These are phyloP conservation scores for Chaetomiaceae sp. DNA, from an alignment of 2,329 filamentous ascomycete species.

Conservation along the genomic window DNA sequence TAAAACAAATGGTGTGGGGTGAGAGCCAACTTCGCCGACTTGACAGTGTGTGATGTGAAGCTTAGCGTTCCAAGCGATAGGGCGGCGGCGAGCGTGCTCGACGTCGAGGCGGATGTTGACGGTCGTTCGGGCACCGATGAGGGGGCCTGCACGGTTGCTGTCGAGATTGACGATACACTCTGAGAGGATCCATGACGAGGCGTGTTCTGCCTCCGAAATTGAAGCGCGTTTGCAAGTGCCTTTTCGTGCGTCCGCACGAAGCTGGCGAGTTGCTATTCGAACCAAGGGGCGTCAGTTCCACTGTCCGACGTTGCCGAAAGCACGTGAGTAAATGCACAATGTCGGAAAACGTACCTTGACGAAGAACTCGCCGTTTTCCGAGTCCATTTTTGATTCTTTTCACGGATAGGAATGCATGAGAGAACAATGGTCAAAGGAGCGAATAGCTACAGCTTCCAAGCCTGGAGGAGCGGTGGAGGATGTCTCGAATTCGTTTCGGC, in stretches of 20 bases:
- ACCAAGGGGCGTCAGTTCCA: slow-evolving; percentile 30
- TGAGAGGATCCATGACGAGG: slow-evolving; percentile 66
- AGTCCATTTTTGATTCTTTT: slow-evolving; percentile 61
- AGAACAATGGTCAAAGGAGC: slow-evolving; percentile 26
- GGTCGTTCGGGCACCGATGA: slow-evolving; percentile 58
- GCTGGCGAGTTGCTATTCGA: slow-evolving; percentile 76
- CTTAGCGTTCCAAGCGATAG: slow-evolving; percentile 80
- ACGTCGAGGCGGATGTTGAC: slow-evolving; percentile 63
- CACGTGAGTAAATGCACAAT: not conserved
- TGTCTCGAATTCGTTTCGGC: slow-evolving; percentile 5
- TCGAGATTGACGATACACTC: slow-evolving; percentile 56
- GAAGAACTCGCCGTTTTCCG: slow-evolving; percentile 85
- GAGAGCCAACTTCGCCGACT: slow-evolving; percentile 85
- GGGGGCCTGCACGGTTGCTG: slow-evolving; percentile 42
- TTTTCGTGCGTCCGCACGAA: slow-evolving; percentile 98
- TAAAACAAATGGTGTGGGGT: slow-evolving; percentile 98
- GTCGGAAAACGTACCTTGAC: slow-evolving; percentile 61
- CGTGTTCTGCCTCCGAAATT: slow-evolving; percentile 69
- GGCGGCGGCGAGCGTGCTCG: slow-evolving; percentile 73
- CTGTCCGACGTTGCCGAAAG: not conserved
- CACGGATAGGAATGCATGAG: slow-evolving; percentile 44
- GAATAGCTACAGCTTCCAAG: slow-evolving; percentile 17
- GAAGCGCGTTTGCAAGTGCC: slow-evolving; percentile 90
- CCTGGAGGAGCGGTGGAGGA: slow-evolving; percentile 16
- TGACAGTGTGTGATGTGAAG: slow-evolving; percentile 79